Percentiles rank a stretch among this genome's conserved stretches.
phyloP scores from a whole-genome alignment of 345 rosid genomes.

The Pugionium cornutum region DNA sequence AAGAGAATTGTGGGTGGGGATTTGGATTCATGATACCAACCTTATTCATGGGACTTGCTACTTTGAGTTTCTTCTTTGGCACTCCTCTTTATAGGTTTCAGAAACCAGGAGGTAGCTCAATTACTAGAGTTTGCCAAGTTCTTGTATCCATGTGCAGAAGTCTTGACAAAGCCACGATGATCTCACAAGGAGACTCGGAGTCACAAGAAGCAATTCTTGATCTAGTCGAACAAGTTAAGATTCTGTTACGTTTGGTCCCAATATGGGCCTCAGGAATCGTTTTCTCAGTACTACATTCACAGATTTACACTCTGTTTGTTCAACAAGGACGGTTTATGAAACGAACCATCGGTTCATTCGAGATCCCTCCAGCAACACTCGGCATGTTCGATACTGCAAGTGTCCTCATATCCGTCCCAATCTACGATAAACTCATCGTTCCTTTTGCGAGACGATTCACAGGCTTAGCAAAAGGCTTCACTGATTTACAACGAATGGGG shows the following conservation, averaged over 20 bases:
- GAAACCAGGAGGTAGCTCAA: slow-evolving; percentile 56
- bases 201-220: slow-evolving; percentile 8
- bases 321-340: slow-evolving; percentile 51
- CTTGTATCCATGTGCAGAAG: slow-evolving; percentile 44
- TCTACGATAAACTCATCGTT: slow-evolving; percentile 42
- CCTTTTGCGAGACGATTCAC: slow-evolving; percentile 39
- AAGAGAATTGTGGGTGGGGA: slow-evolving; percentile 59
- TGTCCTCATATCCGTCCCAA: slow-evolving; percentile 43
- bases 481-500: slow-evolving; percentile 65
- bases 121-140: slow-evolving; percentile 51
- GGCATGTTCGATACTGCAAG: slow-evolving; percentile 42
- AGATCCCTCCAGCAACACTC: slow-evolving; percentile 50
- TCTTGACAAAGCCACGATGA: slow-evolving; percentile 54
- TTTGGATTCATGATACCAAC: slow-evolving; percentile 61
- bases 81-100: slow-evolving; percentile 50
- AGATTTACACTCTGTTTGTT: slow-evolving; percentile 46
- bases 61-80: slow-evolving; percentile 52
- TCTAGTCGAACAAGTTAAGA: slow-evolving; percentile 55
- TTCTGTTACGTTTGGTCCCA: slow-evolving; percentile 43
- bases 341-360: slow-evolving; percentile 39
- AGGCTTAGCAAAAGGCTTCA: slow-evolving; percentile 53
- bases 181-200: slow-evolving; percentile 57
- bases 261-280: slow-evolving; percentile 48
- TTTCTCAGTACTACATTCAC: slow-evolving; percentile 41
- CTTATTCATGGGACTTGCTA: slow-evolving; percentile 52